Percentiles rank a stretch among this genome's conserved stretches.
These are phyloP conservation scores for Kazachstania martiniae DNA, from an alignment of 805 yeast genomes.

Conservation along the genomic window DNA sequence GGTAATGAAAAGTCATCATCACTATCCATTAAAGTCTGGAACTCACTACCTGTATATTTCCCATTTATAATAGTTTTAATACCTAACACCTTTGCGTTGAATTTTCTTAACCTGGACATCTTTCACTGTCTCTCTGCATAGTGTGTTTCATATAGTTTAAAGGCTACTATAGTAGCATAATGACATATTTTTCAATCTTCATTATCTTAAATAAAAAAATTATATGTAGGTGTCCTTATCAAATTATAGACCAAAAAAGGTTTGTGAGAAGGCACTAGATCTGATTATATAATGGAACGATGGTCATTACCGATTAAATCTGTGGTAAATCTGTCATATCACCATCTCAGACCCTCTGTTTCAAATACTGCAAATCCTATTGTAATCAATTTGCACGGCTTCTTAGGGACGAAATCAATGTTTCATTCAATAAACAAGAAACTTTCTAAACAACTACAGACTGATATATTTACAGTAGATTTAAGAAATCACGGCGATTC, in stretches of 20 bases:
- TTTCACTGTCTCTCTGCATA: not conserved
- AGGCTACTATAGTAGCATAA: too few species aligned
- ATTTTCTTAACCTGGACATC: constrained; percentile 19
- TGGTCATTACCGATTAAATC: constrained; percentile 12
- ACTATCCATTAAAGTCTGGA: constrained; percentile 3
- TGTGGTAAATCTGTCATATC: constrained; percentile 15
- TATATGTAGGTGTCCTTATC: too few species aligned
- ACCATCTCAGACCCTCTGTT: constrained; percentile 8
- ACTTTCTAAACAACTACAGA: constrained; percentile 24
- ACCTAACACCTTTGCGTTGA: constrained; percentile 10
- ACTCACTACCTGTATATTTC: constrained; percentile 1
- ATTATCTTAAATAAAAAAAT: too few species aligned
- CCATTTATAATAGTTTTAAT: constrained; percentile 1
- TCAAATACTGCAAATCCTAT: constrained; percentile 21
- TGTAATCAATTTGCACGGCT: constrained; percentile 40
- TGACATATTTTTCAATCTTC: too few species aligned
- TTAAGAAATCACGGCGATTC: constrained; percentile 48
- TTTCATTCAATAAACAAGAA: constrained; percentile 32
- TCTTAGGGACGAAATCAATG: constrained; percentile 39
- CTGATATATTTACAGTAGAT: constrained; percentile 36
- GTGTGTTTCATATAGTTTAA: not conserved
- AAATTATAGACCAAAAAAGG: too few species aligned
- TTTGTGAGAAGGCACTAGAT: too few species aligned
- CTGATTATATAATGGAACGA: too few species aligned
- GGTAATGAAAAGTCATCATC: constrained; percentile 11